phyloP scores from a whole-genome alignment of 805 yeast genomes.

The Ogataea salicorniae region DNA sequence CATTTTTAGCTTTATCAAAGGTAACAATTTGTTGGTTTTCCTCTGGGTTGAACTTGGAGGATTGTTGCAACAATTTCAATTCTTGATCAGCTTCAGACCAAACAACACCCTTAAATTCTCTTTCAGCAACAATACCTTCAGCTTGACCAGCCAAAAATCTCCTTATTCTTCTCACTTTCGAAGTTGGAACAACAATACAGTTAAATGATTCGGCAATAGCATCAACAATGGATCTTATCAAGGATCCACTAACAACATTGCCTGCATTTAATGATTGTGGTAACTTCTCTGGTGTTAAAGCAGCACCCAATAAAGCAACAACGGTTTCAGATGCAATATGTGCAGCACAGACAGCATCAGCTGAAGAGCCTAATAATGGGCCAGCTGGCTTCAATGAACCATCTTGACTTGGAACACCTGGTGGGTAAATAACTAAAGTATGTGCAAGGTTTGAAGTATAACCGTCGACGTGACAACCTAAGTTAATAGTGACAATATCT shows the following conservation, averaged over 20 bases:
- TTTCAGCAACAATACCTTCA: constrained; percentile 86
- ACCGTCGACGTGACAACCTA: constrained; percentile 95
- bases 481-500: constrained; percentile 75
- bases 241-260: constrained; percentile 53
- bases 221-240: constrained; percentile 74
- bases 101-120: constrained; percentile 86
- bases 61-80: constrained; percentile 42
- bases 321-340: constrained; percentile 87
- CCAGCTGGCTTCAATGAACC: constrained; percentile 52
- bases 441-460: constrained; percentile 85
- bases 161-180: constrained; percentile 85
- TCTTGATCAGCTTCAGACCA: constrained; percentile 86
- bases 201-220: constrained; percentile 79
- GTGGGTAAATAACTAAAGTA: constrained; percentile 79
- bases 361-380: constrained; percentile 77
- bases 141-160: constrained; percentile 95
- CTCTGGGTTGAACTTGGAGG: constrained; percentile 27
- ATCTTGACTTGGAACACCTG: constrained; percentile 35
- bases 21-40: constrained; percentile 35
- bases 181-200: constrained; percentile 87
- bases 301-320: constrained; percentile 66
- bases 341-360: constrained; percentile 87
- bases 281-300: constrained; percentile 69
- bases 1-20: constrained; percentile 32
- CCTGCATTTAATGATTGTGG: constrained; percentile 44